Evolutionary conservation across 345 rosid genomes (phyloP), one percentile per base, ranked within the genome.

Genomic region (Syzygium grande): DNA sequence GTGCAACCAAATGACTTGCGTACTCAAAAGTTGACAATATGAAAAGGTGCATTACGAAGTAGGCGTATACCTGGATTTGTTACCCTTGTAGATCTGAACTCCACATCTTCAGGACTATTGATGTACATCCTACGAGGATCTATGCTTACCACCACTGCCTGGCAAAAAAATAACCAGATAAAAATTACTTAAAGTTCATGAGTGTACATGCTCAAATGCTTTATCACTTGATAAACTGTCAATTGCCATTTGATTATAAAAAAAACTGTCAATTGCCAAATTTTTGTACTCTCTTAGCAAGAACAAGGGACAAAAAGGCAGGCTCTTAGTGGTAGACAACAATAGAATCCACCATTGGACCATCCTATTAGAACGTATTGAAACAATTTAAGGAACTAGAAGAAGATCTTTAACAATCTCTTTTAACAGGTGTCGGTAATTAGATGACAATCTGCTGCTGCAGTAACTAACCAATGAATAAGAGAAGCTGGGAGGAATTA

Each of bases 71-170:
- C 99, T 90, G 94, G 95, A 86, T 92, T 91, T 86, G 98, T 89
- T 87, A 96, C 86, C 92, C 86, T 91, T 61, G 93, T 89, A 85
- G 95, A 90, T 91, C 93, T 94, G 93, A 95, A 95, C 87, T 92
- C 92, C 90, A 96, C 97, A 89, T 97, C 98, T 87, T 85, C 89
- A 55, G 99, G 97, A 93, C 87, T 90, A 56, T 88, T 94, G 80
- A 96, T 91, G 88, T 96, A 95, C 43, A 98, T 94, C 91, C 99
- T 91, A 85, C 96, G 98, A 89, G 98, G 99, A 92, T 97, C 99
- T 87, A 98, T 97, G 90, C 99, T 98, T 61, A 98, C 96, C 88
- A 98, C 99, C 85, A 97, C 99, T 52, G 99, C 99, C 99, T 97
- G 95, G 84, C 89, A 90, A 84, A 77, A 77, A 8, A 86, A 92